Conservation (phyloP, 2,329 filamentous ascomycete genomes). For the Fulvia fulva region DNA sequence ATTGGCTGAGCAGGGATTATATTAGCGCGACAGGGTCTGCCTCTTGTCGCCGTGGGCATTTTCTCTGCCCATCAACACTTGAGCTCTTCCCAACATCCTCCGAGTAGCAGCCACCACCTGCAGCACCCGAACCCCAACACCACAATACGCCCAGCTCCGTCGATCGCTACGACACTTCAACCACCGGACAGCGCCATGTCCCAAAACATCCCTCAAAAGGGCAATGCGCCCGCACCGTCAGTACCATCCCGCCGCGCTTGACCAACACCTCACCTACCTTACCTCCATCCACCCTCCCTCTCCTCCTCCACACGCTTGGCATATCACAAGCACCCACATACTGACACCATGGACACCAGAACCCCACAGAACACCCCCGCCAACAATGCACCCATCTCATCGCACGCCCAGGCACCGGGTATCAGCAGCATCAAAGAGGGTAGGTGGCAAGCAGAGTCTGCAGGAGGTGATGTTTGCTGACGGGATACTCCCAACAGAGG, state of each 20-base stretch:
- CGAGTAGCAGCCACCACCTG: neutral
- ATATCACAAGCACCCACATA: constrained; percentile 1
- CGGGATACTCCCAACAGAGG: constrained; percentile 58
- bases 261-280: constrained; percentile 5
- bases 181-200: neutral
- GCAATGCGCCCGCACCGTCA: constrained; percentile 8
- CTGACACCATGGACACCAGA: constrained; percentile 51
- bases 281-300: neutral
- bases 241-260: neutral
- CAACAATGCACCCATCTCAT: constrained; percentile 93
- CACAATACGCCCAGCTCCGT: neutral
- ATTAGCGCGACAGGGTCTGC: neutral
- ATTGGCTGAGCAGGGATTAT: neutral
- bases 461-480: neutral
- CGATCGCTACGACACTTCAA: neutral
- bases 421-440: constrained; percentile 97
- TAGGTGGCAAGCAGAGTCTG: constrained; percentile 45
- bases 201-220: constrained; percentile 1
- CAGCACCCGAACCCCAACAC: neutral
- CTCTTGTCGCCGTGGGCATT: neutral
- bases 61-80: neutral
- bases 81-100: neutral
- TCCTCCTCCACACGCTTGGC: neutral
- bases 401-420: constrained; percentile 90
- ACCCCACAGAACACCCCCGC: constrained; percentile 98